Percentiles rank a stretch among this genome's conserved stretches.
phyloP scores from a whole-genome alignment of 2,329 filamentous ascomycete genomes.

The Colletotrichum navitas region DNA sequence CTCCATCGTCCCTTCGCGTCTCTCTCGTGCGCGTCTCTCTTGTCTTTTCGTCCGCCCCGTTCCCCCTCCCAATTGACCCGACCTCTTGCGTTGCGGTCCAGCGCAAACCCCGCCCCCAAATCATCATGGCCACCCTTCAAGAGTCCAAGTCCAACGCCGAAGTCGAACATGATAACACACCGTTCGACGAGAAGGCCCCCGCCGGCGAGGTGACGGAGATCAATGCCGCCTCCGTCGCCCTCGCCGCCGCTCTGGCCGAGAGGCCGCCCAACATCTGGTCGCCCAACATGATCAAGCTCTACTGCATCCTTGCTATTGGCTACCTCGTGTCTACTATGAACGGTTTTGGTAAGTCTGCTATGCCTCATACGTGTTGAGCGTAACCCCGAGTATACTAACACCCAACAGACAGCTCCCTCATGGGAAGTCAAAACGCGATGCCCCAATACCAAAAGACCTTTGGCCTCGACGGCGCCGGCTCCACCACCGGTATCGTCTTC shows the following conservation, averaged over 20 bases:
- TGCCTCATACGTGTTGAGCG: accelerated
- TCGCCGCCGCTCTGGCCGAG: slow-evolving; percentile 51
- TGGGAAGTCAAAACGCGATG: slow-evolving; percentile 60
- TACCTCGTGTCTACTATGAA: slow-evolving; percentile 50
- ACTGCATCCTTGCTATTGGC: slow-evolving; percentile 46
- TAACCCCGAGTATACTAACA: not conserved
- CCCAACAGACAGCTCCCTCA: slow-evolving; percentile 57
- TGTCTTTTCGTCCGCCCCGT: not conserved
- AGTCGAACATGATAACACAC: slow-evolving; percentile 37
- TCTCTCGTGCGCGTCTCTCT: not conserved
- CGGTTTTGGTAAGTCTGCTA: slow-evolving; percentile 45
- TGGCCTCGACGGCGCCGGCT: slow-evolving; percentile 56
- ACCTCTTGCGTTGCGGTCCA: not conserved
- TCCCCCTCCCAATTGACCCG: not conserved
- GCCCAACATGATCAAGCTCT: slow-evolving; percentile 51
- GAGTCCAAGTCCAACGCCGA: slow-evolving; percentile 29
- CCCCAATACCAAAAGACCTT: slow-evolving; percentile 60
- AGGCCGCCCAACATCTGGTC: slow-evolving; percentile 51
- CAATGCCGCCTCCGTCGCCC: slow-evolving; percentile 53
- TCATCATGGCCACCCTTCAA: slow-evolving; percentile 33
- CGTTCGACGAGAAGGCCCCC: slow-evolving; percentile 30
- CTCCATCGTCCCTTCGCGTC: slow-evolving; percentile 6
- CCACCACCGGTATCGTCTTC: slow-evolving; percentile 58
- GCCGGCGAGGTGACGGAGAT: slow-evolving; percentile 49
- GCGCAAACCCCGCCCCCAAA: not conserved